Percentiles rank a stretch among this genome's conserved stretches.
Evolutionary conservation across 2,329 filamentous ascomycete genomes (phyloP).

Genomic region (Verticillium isaacii): DNA sequence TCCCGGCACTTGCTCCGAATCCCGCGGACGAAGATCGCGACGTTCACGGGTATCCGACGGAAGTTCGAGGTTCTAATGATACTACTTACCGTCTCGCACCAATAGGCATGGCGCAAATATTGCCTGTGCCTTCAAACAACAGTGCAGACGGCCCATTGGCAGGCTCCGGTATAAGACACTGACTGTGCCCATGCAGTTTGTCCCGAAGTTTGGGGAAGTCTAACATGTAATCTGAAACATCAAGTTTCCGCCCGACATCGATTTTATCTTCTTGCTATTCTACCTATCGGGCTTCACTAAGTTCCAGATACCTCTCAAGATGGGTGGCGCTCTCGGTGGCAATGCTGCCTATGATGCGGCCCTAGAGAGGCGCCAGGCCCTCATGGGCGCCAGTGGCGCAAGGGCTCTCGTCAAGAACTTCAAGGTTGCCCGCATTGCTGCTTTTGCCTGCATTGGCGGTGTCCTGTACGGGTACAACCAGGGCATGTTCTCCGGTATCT

Average conservation of each 20-base stretch:
- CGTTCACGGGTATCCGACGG: background rate
- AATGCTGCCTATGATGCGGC: constrained; percentile 41
- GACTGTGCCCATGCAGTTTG: too few species aligned
- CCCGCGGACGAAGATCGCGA: background rate
- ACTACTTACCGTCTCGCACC: too few species aligned
- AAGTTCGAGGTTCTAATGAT: too few species aligned
- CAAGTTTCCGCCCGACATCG: too few species aligned
- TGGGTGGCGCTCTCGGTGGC: background rate
- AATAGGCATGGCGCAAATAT: too few species aligned
- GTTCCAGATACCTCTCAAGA: background rate
- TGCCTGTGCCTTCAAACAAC: too few species aligned
- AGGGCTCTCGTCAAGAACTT: constrained; percentile 53
- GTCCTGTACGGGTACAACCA: constrained; percentile 64
- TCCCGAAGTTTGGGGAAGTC: too few species aligned
- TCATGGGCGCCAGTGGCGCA: constrained; percentile 49
- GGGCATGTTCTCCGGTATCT: constrained; percentile 64
- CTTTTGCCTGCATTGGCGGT: constrained; percentile 60
- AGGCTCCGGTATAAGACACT: too few species aligned
- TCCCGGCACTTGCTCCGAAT: background rate
- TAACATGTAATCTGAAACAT: background rate
- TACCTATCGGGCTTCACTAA: background rate
- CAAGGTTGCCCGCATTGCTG: constrained; percentile 54
- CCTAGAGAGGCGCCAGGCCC: constrained; percentile 42
- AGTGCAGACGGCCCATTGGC: too few species aligned
- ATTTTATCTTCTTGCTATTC: too few species aligned